A percentile compares a stretch with the other conserved stretches of the same genome.
These are phyloP conservation scores for Aspergillus oerlinghausenensis DNA, from an alignment of 2,329 filamentous ascomycete species.

Conservation along the genomic window DNA sequence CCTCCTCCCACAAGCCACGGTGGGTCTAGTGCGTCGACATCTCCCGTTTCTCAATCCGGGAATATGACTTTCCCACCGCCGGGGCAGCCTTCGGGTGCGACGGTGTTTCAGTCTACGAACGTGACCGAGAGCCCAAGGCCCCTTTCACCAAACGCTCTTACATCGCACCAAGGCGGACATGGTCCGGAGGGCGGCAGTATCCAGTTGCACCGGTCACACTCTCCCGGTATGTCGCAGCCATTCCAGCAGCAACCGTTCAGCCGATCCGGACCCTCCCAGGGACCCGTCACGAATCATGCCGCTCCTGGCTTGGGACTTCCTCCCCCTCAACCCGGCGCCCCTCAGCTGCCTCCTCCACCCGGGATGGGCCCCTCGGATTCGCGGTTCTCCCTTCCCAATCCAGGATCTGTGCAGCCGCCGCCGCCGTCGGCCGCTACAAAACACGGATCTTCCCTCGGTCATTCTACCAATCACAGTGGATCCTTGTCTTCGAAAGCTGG, in stretches of 20 bases:
- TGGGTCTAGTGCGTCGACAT: slow-evolving; percentile 52
- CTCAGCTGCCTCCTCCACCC: slow-evolving; percentile 42
- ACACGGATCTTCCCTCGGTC: slow-evolving; percentile 31
- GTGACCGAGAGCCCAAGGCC: slow-evolving; percentile 88
- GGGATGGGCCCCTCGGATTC: slow-evolving; percentile 40
- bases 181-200: slow-evolving; percentile 27
- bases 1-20: slow-evolving; percentile 58
- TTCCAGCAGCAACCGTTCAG: slow-evolving; percentile 35
- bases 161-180: slow-evolving; percentile 36
- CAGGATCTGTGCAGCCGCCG: slow-evolving; percentile 31
- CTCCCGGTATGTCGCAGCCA: slow-evolving; percentile 40
- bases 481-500: slow-evolving; percentile 23
- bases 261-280: slow-evolving; percentile 19
- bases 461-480: slow-evolving; percentile 31
- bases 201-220: slow-evolving; percentile 39
- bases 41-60: slow-evolving; percentile 45
- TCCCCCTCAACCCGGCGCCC: slow-evolving; percentile 34
- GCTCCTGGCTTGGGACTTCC: slow-evolving; percentile 30
- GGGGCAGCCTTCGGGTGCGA: slow-evolving; percentile 42
- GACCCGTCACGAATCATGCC: slow-evolving; percentile 21
- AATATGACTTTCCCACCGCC: slow-evolving; percentile 38
- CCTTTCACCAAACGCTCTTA: slow-evolving; percentile 48
- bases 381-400: slow-evolving; percentile 40
- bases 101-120: slow-evolving; percentile 65
- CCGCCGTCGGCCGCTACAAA: slow-evolving; percentile 31